Percentiles rank a stretch among this genome's conserved stretches.
Conservation (phyloP, 352 stramenopile species). For the Globisporangium okanoganense region DNA sequence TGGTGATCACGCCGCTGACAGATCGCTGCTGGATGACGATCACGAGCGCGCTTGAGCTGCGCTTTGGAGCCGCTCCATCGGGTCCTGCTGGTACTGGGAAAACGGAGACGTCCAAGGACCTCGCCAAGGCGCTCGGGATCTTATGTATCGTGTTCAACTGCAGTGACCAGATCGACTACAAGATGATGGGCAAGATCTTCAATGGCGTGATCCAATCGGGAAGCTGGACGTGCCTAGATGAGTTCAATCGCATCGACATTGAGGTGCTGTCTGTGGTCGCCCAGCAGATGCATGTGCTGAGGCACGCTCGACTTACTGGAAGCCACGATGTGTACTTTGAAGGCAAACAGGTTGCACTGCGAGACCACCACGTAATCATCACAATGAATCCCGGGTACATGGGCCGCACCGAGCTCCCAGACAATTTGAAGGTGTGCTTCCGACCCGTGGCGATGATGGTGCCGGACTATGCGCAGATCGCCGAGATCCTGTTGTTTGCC, state of each 20-base stretch:
- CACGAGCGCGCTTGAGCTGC: constrained; percentile 84
- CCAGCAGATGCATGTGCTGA: constrained; percentile 77
- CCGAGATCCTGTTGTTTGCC: constrained; percentile 80
- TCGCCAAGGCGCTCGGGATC: constrained; percentile 89
- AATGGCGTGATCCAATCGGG: constrained; percentile 77
- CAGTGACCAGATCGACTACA: constrained; percentile 93
- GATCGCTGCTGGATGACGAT: constrained; percentile 94
- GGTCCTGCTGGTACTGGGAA: constrained; percentile 91
- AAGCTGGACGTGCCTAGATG: constrained; percentile 84
- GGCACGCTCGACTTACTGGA: constrained; percentile 38
- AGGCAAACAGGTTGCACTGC: constrained; percentile 45
- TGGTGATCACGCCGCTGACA: constrained; percentile 93
- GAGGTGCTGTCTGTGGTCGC: constrained; percentile 86
- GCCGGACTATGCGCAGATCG: constrained; percentile 80
- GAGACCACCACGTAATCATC: constrained; percentile 80
- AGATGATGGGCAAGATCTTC: constrained; percentile 85
- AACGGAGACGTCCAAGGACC: constrained; percentile 94
- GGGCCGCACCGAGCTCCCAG: constrained; percentile 75
- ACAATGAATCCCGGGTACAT: constrained; percentile 88
- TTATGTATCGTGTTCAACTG: constrained; percentile 96
- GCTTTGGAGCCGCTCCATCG: constrained; percentile 86
- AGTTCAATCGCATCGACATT: constrained; percentile 90
- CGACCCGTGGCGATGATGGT: constrained; percentile 89
- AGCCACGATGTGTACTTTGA: constrained; percentile 47
- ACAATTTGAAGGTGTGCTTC: constrained; percentile 85